phyloP scores from a whole-genome alignment of 1,139 yeast genomes.

The Hansenula lynferdii region DNA sequence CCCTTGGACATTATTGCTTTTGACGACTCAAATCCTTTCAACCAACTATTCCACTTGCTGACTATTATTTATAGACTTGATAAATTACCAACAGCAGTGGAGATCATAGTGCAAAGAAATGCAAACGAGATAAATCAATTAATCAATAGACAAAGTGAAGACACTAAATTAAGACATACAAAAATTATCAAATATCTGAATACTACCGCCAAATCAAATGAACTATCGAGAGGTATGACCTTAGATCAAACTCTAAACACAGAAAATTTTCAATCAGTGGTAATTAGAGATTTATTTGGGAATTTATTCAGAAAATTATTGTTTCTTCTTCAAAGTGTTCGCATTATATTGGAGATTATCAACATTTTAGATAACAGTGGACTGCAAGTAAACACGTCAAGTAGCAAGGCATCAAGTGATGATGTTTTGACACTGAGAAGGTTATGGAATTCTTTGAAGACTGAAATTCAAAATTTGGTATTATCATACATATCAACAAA shows the following conservation, averaged over 20 bases:
- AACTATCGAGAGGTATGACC: not conserved
- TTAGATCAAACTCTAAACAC: conserved; percentile 1
- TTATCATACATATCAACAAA: conserved; percentile 47
- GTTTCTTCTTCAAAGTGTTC: conserved; percentile 65
- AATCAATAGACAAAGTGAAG: conserved; percentile 59
- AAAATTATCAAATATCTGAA: conserved; percentile 29
- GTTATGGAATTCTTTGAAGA: conserved; percentile 56
- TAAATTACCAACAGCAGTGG: conserved; percentile 57
- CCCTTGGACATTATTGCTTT: conserved; percentile 22
- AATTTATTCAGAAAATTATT: conserved; percentile 58
- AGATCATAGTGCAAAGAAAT: conserved; percentile 44
- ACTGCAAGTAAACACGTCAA: not conserved
- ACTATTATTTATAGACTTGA: conserved; percentile 59
- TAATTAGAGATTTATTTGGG: conserved; percentile 68
- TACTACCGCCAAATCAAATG: not conserved
- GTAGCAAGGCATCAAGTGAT: not conserved
- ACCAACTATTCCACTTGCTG: conserved; percentile 51
- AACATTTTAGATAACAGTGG: conserved; percentile 23
- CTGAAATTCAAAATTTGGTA: conserved; percentile 54
- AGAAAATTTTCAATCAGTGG: conserved; percentile 46
- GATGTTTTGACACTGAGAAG: conserved; percentile 39
- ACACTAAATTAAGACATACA: conserved; percentile 51
- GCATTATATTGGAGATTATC: conserved; percentile 57
- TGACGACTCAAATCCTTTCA: conserved; percentile 45
- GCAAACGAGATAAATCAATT: conserved; percentile 46